Evolutionary conservation across 495 filamentous ascomycete genomes (phyloP).

Genomic region (Aspergillus wentii): DNA sequence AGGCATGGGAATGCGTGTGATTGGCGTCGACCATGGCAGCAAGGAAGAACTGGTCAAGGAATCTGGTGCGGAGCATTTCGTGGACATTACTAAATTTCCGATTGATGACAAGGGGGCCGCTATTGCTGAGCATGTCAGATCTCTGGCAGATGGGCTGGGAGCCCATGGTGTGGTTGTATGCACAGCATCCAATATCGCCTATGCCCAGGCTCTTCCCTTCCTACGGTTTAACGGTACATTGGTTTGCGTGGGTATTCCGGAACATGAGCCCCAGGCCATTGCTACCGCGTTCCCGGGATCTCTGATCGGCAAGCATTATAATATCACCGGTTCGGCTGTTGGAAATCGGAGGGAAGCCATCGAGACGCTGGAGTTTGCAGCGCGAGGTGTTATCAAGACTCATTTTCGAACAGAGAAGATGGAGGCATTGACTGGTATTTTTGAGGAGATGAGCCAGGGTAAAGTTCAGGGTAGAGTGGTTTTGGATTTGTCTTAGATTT

Average conservation of each 20-base stretch:
- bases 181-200: conserved; percentile 61
- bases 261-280: conserved; percentile 54
- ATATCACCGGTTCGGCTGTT: conserved; percentile 58
- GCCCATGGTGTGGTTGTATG: conserved; percentile 61
- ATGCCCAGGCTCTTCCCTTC: conserved; percentile 53
- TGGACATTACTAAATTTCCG: conserved; percentile 57
- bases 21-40: conserved; percentile 62
- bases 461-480: conserved; percentile 57
- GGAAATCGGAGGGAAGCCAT: conserved; percentile 62
- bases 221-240: conserved; percentile 59
- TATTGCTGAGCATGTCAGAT: conserved; percentile 51
- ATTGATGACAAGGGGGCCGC: conserved; percentile 40
- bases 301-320: conserved; percentile 48
- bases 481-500: conserved; percentile 43
- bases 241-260: conserved; percentile 66
- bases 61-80: conserved; percentile 63
- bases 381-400: conserved; percentile 55
- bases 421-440: conserved; percentile 56
- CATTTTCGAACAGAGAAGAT: conserved; percentile 56
- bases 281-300: conserved; percentile 45
- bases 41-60: conserved; percentile 56
- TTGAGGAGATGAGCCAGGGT: conserved; percentile 55
- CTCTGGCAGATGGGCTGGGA: conserved; percentile 56
- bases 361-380: conserved; percentile 61
- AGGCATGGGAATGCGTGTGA: conserved; percentile 63